These are phyloP conservation scores for Hibiscus syriacus DNA, from an alignment of 345 rosid species.

Conservation along the genomic window DNA sequence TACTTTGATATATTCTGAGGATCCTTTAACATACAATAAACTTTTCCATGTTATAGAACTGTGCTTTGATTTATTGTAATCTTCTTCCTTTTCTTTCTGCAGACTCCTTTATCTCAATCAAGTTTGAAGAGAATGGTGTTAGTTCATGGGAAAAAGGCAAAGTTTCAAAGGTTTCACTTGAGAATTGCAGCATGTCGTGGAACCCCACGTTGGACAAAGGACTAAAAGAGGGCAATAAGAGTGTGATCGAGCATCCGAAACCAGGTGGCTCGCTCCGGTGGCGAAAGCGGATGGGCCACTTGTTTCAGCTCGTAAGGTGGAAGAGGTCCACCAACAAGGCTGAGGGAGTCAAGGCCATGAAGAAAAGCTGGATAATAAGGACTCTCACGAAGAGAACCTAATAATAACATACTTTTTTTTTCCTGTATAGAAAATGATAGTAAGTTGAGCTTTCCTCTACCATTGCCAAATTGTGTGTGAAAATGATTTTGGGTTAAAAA, in stretches of 20 bases:
- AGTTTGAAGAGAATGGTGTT: conserved; percentile 75
- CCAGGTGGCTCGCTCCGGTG: conserved; percentile 65
- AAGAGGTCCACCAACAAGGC: conserved; percentile 69
- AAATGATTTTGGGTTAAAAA: conserved; percentile 20
- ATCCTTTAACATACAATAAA: too few species aligned
- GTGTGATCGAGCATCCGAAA: conserved; percentile 61
- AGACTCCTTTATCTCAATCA: conserved; percentile 92
- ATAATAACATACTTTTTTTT: conserved; percentile 17
- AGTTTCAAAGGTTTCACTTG: conserved; percentile 48
- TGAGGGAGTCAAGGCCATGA: conserved; percentile 58
- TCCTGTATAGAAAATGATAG: conserved; percentile 18
- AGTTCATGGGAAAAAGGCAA: conserved; percentile 82
- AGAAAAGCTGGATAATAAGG: conserved; percentile 75
- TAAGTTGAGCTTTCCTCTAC: conserved; percentile 10
- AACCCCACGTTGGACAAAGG: conserved; percentile 20
- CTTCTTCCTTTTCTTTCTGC: too few species aligned
- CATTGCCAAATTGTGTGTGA: conserved; percentile 22
- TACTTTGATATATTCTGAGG: not conserved
- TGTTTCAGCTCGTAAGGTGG: conserved; percentile 69
- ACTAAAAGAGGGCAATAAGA: conserved; percentile 19
- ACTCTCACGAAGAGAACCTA: conserved; percentile 67
- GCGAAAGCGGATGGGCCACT: conserved; percentile 79
- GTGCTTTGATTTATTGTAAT: not conserved
- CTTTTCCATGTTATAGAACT: too few species aligned
- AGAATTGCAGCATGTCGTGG: conserved; percentile 39